A percentile compares a stretch with the other conserved stretches of the same genome.
These are phyloP conservation scores for Didymella pomorum DNA, from an alignment of 2,329 filamentous ascomycete genomes.

Conservation along the genomic window DNA sequence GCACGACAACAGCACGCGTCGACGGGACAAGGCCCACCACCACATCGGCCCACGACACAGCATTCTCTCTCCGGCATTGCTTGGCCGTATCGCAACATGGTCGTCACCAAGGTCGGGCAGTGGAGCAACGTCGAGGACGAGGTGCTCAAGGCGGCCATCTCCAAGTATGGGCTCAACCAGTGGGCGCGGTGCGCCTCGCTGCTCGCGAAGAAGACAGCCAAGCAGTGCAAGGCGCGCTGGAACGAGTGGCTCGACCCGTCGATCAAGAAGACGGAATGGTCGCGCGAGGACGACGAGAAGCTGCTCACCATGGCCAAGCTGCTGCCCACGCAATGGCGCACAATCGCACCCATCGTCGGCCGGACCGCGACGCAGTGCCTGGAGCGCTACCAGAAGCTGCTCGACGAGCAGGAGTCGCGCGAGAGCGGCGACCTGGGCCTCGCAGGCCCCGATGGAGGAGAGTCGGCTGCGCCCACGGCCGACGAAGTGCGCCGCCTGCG, in stretches of 20 bases:
- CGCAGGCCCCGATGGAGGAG: slow-evolving; percentile 84
- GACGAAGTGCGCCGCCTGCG: slow-evolving; percentile 89
- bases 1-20: not conserved
- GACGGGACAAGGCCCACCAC: not conserved
- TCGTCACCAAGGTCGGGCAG: slow-evolving; percentile 71
- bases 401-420: slow-evolving; percentile 92
- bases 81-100: slow-evolving; percentile 54
- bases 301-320: slow-evolving; percentile 94
- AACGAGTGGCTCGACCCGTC: slow-evolving; percentile 97
- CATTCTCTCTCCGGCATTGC: slow-evolving; percentile 1
- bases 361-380: slow-evolving; percentile 96
- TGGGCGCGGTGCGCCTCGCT: slow-evolving; percentile 98
- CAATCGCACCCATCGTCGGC: slow-evolving; percentile 95
- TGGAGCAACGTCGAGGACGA: slow-evolving; percentile 85
- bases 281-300: slow-evolving; percentile 97
- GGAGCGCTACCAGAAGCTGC: slow-evolving; percentile 93
- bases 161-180: slow-evolving; percentile 64
- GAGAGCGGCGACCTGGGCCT: slow-evolving; percentile 84
- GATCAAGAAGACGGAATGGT: slow-evolving; percentile 99
- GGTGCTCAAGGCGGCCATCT: slow-evolving; percentile 81
- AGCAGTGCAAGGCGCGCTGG: slow-evolving; percentile 99
- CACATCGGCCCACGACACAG: not conserved
- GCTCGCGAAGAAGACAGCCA: slow-evolving; percentile 94
- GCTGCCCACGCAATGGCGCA: slow-evolving; percentile 99
- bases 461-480: slow-evolving; percentile 85